Conservation (phyloP, 139 green algal genomes). For the Ettlia oleoabundans region DNA sequence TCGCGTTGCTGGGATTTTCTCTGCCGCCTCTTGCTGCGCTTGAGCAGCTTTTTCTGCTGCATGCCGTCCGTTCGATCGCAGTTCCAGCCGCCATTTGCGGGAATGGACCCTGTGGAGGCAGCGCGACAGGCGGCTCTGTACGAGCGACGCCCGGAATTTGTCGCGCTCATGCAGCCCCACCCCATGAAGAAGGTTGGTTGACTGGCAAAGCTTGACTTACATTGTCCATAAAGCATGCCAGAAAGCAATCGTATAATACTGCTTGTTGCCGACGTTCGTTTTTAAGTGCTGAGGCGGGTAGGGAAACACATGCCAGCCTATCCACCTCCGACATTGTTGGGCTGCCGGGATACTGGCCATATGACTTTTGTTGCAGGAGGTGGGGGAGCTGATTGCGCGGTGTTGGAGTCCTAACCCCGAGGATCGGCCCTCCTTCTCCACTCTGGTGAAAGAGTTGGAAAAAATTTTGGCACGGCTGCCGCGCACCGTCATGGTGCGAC, state of each 20-base stretch:
- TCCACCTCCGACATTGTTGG: too few relatives aligned
- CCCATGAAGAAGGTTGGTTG: constrained; percentile 7
- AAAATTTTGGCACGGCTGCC: not conserved
- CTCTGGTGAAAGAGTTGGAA: constrained; percentile 38
- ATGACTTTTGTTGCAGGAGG: constrained; percentile 36
- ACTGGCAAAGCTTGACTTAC: too few relatives aligned
- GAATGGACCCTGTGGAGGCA: constrained; percentile 64
- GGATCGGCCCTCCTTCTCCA: constrained; percentile 42
- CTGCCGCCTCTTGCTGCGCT: too few relatives aligned
- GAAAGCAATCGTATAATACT: too few relatives aligned
- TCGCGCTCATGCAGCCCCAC: constrained; percentile 38
- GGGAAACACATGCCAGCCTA: too few relatives aligned
- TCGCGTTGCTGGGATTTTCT: not conserved
- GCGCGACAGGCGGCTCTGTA: constrained; percentile 58
- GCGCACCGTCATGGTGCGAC: constrained; percentile 12
- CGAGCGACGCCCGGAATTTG: constrained; percentile 52
- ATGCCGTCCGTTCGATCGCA: not conserved
- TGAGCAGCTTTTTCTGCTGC: too few relatives aligned
- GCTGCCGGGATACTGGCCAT: too few relatives aligned
- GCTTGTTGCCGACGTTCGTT: too few relatives aligned
- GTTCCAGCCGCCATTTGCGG: constrained; percentile 55
- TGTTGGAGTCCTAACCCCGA: constrained; percentile 57
- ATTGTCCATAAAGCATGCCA: too few relatives aligned
- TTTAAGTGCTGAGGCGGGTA: too few relatives aligned
- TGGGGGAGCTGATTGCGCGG: constrained; percentile 51